Conservation (phyloP, 2,329 filamentous ascomycete species). For the Xenoacremonium recifei region DNA sequence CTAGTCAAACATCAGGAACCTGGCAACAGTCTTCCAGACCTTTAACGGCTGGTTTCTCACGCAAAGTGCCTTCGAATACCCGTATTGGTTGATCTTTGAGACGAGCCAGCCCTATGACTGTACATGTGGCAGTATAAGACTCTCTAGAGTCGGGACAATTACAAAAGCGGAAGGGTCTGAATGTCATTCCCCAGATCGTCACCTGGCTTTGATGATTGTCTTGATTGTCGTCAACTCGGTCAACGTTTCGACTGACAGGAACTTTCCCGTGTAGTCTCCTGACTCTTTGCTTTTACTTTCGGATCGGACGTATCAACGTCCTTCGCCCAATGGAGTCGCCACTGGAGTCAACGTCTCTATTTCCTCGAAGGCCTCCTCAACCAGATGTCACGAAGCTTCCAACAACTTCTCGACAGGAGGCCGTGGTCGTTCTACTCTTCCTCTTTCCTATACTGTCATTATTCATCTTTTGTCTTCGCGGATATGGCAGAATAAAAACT, state of each 20-base stretch:
- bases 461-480: constrained; percentile 22
- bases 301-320: neutral
- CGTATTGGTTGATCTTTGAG: no score
- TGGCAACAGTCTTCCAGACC: no score
- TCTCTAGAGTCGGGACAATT: no score
- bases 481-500: constrained; percentile 27
- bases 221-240: neutral
- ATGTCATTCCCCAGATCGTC: no score
- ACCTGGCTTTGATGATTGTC: neutral
- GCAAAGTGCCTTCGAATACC: no score
- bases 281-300: neutral
- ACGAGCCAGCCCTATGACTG: no score
- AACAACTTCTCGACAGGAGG: constrained; percentile 30
- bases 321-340: constrained; percentile 7
- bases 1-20: no score
- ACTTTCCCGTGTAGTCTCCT: neutral
- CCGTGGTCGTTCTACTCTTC: constrained; percentile 30
- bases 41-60: no score
- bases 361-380: constrained; percentile 16
- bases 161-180: neutral
- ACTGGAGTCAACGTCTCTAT: no score
- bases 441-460: constrained; percentile 30
- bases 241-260: neutral
- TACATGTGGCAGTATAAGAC: no score
- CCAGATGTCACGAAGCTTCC: constrained; percentile 27